Evolutionary conservation across 768 basidiomycete species (phyloP).

Genomic region (Cubamyces sp.): DNA sequence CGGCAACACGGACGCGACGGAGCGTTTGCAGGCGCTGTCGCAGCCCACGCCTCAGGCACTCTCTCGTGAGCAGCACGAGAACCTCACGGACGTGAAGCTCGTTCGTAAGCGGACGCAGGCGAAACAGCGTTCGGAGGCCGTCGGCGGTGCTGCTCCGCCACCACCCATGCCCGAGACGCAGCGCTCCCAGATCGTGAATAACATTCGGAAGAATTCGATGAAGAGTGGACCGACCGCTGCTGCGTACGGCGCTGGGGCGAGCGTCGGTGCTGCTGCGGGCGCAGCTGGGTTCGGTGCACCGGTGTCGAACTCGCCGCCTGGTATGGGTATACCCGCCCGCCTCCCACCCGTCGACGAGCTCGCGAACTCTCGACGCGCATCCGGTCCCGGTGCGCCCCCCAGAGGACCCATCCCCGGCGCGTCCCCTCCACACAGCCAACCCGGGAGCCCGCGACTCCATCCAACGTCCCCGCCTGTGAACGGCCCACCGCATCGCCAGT

Average conservation of each 20-base stretch:
- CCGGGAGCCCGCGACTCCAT: constrained; percentile 7
- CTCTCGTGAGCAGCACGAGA: constrained; percentile 80
- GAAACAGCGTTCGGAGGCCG: constrained; percentile 55
- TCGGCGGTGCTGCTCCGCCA: constrained; percentile 22
- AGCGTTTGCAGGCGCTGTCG: constrained; percentile 71
- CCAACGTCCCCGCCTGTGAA: background rate
- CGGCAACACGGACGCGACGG: constrained; percentile 79
- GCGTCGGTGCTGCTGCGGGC: background rate
- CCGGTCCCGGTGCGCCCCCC: background rate
- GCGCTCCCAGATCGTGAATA: constrained; percentile 52
- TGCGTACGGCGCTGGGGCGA: background rate
- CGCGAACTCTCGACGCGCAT: background rate
- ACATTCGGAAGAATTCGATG: constrained; percentile 55
- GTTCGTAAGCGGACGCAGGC: constrained; percentile 82
- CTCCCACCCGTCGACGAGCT: constrained; percentile 15
- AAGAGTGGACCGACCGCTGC: background rate
- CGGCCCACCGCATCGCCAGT: background rate
- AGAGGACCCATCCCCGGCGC: background rate
- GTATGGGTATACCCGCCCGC: constrained; percentile 12
- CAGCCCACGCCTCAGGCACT: constrained; percentile 64
- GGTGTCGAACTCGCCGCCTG: constrained; percentile 12
- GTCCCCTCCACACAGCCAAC: constrained; percentile 2
- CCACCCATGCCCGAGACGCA: constrained; percentile 37
- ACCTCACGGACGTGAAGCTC: constrained; percentile 76
- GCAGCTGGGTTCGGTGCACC: constrained; percentile 6